Base-by-base conservation (phyloP, 805 yeast genomes). In the Ogataea salicorniae region DNA sequence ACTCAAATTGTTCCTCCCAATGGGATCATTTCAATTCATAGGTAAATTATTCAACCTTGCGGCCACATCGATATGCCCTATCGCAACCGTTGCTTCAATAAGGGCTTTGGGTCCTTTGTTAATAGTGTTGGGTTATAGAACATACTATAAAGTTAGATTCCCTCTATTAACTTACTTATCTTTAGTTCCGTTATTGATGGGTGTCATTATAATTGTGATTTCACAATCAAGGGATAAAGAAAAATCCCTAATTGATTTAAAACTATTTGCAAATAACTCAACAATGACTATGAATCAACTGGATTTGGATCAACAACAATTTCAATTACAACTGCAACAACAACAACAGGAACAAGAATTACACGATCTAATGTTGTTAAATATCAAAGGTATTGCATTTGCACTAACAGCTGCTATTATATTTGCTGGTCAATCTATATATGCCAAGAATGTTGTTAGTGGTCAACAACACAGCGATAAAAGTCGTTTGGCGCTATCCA, bases 361-460 rank as follows among this genome's bases (percentile, higher is more conserved):
- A 9, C 31, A 11, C 31, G 31, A 26, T 26, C 31, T 9, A 46
- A 17, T 46, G 57, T 9, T 51, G 52, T 11, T 26, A 11, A 76
- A 79, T 53, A 63, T 80, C 39, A 62, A 72, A 50, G 96, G 97
- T 6, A 66, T 87, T n/a, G 31, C 76, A 2, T 84, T 76, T 59
- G 92, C 96, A 13, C 67, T 83, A 9, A 49, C 80, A 31, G 80
- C 94, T 5, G 77, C 91, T 42, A 62, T 85, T 7, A 79, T 88
- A 17, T 89, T 90, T 70, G 95, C 92, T 5, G 78, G 82, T 2
- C 96, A 89, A 60, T 89, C 89, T 61, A 86, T 90, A 40, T 89
- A 87, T 65, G 90, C 94, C 36, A 90, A 90, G 67, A 83, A 81
- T 53, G 81, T 90, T 37, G 77, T 89, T 51, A 87, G 91, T 35